A percentile compares a stretch with the other conserved stretches of the same genome.
Conservation (phyloP, 2,329 filamentous ascomycete species). For the Fusarium beomiforme region DNA sequence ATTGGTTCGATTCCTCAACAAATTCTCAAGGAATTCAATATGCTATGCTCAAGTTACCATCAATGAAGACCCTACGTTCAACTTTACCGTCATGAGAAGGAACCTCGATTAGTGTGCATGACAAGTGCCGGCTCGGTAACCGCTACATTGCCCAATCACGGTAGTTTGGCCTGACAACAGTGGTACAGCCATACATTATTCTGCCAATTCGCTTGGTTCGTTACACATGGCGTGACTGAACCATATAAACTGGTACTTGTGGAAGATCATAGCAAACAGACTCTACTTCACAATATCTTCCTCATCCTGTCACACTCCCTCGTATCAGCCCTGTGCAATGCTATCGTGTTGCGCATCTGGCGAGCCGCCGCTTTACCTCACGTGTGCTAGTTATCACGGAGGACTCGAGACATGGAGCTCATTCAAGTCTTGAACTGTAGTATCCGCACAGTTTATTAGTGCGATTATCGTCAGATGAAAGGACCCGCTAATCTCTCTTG, state of each 20-base stretch:
- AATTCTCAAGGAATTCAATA: not conserved
- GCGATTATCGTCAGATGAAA: not conserved
- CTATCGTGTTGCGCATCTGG: not conserved
- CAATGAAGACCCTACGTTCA: not conserved
- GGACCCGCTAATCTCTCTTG: conserved; percentile 3
- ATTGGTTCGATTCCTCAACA: not conserved
- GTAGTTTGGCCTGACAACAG: not conserved
- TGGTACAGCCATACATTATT: conserved; percentile 7
- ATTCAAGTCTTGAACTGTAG: not conserved
- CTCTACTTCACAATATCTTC: not conserved
- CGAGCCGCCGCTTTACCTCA: not conserved
- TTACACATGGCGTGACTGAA: conserved; percentile 10
- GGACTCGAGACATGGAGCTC: conserved; percentile 11
- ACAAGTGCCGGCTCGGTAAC: conserved; percentile 17
- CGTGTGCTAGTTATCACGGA: not conserved
- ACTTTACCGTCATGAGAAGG: not conserved
- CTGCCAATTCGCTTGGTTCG: conserved; percentile 21
- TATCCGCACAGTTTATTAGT: not conserved
- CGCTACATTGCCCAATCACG: not conserved
- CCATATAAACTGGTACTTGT: not conserved
- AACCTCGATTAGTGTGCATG: not conserved
- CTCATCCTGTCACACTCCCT: not conserved
- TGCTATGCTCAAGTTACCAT: not conserved
- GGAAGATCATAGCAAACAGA: not conserved
- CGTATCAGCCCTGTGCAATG: conserved; percentile 4